phyloP scores from a whole-genome alignment of 148 eudicot species.

The Rhododendron simsii region DNA sequence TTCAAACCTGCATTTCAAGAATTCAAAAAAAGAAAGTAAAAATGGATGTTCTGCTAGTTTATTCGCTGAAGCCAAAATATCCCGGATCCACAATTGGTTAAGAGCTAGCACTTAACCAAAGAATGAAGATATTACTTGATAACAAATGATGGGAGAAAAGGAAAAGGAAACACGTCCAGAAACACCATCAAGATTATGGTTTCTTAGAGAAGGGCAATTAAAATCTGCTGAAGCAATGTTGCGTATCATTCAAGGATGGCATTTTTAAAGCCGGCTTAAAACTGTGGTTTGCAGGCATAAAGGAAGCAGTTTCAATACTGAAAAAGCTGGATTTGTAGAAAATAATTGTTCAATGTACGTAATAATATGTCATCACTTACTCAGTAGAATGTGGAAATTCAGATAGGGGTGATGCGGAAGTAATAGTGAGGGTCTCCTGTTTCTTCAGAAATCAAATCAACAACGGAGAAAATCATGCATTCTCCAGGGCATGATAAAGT shows the following conservation, averaged over 20 bases:
- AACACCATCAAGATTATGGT: not conserved
- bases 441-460: conserved; percentile 3
- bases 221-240: not conserved
- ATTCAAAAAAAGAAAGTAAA: not conserved
- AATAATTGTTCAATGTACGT: not conserved
- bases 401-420: not conserved
- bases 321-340: not conserved
- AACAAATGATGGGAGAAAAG: not conserved
- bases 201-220: not conserved
- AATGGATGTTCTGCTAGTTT: not conserved
- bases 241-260: not conserved
- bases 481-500: conserved; percentile 72
- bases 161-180: not conserved
- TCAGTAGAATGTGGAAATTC: not conserved
- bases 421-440: not conserved
- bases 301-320: not conserved
- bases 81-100: not conserved
- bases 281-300: not conserved
- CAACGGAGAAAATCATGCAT: conserved; percentile 32
- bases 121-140: too few species aligned
- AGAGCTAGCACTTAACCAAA: not conserved
- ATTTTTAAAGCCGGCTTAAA: not conserved
- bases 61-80: not conserved
- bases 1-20: conserved; percentile 14
- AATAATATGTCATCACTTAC: conserved; percentile 10